Evolutionary conservation across 257 asterid genomes (phyloP).

Genomic region (Asclepias syriaca): DNA sequence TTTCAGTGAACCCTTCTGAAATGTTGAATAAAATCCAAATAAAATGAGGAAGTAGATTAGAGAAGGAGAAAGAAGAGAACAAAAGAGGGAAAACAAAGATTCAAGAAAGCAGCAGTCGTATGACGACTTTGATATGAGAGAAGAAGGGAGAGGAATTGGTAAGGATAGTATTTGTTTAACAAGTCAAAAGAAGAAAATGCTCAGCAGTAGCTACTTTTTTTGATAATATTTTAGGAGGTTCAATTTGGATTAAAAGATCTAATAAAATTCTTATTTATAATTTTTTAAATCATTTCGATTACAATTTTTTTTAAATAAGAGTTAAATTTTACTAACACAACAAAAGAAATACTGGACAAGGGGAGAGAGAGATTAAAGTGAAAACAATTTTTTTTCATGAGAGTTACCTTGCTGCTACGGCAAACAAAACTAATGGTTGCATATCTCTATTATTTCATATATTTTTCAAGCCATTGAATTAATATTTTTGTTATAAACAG

Average conservation of each 20-base stretch:
- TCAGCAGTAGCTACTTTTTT: slow-evolving; percentile 8
- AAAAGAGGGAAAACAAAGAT: neutral
- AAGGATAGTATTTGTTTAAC: neutral
- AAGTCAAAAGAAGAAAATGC: slow-evolving; percentile 23
- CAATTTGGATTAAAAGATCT: neutral
- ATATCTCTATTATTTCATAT: too few relatives aligned
- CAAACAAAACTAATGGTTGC: slow-evolving; percentile 8
- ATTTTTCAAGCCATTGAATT: neutral
- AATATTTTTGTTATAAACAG: too few relatives aligned
- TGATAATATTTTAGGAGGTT: slow-evolving; percentile 2
- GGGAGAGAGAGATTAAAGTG: neutral
- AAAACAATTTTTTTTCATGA: neutral
- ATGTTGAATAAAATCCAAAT: too few relatives aligned
- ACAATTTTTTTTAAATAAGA: too few relatives aligned
- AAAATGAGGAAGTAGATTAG: neutral
- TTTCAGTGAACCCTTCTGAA: too few relatives aligned
- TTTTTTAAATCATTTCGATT: neutral
- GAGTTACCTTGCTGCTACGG: slow-evolving; percentile 23
- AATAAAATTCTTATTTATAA: neutral
- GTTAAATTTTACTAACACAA: too few relatives aligned
- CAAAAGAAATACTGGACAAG: too few relatives aligned
- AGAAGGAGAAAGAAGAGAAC: neutral
- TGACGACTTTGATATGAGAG: slow-evolving; percentile 4
- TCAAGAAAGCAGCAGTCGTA: neutral
- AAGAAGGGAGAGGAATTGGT: slow-evolving; percentile 1